A percentile compares a stretch with the other conserved stretches of the same genome.
Evolutionary conservation across 2,329 filamentous ascomycete species (phyloP).

Genomic region (Verticillium klebahnii): DNA sequence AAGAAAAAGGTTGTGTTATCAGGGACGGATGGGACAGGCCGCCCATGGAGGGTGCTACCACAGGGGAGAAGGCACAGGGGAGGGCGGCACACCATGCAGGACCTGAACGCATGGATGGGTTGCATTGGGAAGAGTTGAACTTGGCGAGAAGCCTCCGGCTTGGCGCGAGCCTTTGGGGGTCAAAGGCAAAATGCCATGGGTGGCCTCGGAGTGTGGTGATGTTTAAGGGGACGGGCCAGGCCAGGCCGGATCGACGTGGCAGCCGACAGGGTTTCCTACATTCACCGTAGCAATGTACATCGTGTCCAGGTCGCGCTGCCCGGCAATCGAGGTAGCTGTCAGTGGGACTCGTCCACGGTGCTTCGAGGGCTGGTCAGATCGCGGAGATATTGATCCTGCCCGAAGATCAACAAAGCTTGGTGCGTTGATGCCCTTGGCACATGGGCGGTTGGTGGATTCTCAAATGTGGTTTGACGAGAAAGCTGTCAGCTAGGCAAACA

Average conservation of each 20-base stretch:
- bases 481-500: too few species aligned
- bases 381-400: neutral
- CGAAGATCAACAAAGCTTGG: neutral
- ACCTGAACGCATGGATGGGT: neutral
- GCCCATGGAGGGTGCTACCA: neutral
- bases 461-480: neutral
- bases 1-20: neutral
- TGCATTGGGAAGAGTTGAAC: neutral
- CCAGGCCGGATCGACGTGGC: neutral
- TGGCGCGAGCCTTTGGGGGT: neutral
- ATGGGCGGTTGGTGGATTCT: neutral
- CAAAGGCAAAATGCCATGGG: neutral
- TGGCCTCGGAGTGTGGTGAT: neutral
- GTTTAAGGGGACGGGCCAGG: neutral
- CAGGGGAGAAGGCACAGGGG: neutral
- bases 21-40: neutral
- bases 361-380: neutral
- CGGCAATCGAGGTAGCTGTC: neutral
- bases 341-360: neutral
- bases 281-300: neutral
- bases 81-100: neutral
- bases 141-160: neutral
- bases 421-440: neutral
- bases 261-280: neutral
- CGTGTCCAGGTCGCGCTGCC: neutral